Evolutionary conservation across 2,329 filamentous ascomycete genomes (phyloP), one percentile per base, ranked within the genome.

Genomic region (Colletotrichum navitas): DNA sequence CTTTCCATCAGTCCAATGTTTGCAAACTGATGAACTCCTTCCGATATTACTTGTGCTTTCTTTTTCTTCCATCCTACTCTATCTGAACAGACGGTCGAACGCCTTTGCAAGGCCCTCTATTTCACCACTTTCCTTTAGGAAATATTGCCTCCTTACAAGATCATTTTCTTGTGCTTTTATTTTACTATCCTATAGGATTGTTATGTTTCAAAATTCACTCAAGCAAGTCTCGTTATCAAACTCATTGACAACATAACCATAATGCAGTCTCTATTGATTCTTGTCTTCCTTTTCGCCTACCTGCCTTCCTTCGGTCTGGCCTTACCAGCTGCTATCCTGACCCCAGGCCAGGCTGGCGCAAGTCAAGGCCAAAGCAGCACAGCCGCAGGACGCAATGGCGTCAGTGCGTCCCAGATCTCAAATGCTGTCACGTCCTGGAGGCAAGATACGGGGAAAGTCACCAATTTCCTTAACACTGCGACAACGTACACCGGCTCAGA

Each of bases 341-440:
- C 29, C 21, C 18, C 45, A 34, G 29, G 18, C 4, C 55, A 71
- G 47, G 12, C 51, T 4, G 64, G 58, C 10, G 64, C 63, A n/a
- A 66, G 47, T 41, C 64, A 71, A 24, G 52, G 66, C 32, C 51
- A 66, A 14, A 61, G 63, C 63, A 71, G 51, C 32, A 60, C 71
- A 11, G 64, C 65, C 2, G 39, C 51, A 26, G 52, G 36, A 0
- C 64, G 54, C 45, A 71, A 71, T 34, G 68, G 68, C 16, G 68
- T 71, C 68, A 74, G 72, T 60, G 70, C 72, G 10, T 55, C 64
- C 1, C 74, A 75, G 63, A 56, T 75, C 34, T 68, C 59, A 64
- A 75, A 75, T 45, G 74, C 74, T 18, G 74, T 75, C 21, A 65
- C 72, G 55, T 71, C 74, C 11, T 75, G 74, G 74, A 66, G 67